These are phyloP conservation scores for Solanum sejunctum DNA, from an alignment of 257 asterid species.

Conservation along the genomic window DNA sequence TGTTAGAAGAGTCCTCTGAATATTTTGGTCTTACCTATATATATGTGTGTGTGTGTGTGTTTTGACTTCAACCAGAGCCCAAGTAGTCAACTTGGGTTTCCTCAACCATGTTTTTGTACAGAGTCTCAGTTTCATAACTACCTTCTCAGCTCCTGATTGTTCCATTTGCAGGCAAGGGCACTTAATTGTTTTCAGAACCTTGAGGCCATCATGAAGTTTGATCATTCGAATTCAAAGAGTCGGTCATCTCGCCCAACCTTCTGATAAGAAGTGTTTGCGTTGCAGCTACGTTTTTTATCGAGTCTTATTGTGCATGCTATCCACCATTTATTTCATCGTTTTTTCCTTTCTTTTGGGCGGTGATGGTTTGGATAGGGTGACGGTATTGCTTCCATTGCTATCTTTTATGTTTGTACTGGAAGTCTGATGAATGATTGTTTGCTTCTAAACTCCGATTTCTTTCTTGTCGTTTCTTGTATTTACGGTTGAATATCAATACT, in stretches of 20 bases:
- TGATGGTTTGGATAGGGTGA: neutral
- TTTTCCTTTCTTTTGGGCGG: neutral
- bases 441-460: neutral
- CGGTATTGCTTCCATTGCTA: neutral
- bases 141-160: neutral
- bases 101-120: neutral
- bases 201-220: constrained; percentile 48
- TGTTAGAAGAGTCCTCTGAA: no score
- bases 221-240: constrained; percentile 23
- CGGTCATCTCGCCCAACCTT: constrained; percentile 33
- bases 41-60: neutral
- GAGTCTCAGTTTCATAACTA: neutral
- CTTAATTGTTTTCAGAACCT: constrained; percentile 31
- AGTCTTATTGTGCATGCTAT: neutral
- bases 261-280: neutral
- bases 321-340: neutral
- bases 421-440: neutral
- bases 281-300: neutral
- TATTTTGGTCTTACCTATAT: no score
- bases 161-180: constrained; percentile 35
- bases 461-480: neutral
- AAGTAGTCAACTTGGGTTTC: neutral
- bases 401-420: neutral
- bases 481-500: neutral
- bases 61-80: neutral